A percentile compares a stretch with the other conserved stretches of the same genome.
Evolutionary conservation across 441 rosid species (phyloP).

Genomic region (Adansonia gregorii): DNA sequence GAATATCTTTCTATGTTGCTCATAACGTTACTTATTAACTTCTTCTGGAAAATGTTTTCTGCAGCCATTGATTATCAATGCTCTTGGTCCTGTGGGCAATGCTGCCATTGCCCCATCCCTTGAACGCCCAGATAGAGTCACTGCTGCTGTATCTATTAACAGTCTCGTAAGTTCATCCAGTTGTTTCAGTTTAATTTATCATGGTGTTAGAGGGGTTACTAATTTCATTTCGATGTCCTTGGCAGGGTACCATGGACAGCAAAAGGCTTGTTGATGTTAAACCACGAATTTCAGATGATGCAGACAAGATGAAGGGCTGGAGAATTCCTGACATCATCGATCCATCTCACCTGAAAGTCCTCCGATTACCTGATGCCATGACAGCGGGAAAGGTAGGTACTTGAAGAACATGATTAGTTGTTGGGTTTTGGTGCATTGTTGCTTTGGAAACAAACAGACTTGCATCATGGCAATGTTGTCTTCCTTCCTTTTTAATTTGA

Average conservation of each 20-base stretch:
- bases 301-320: conserved; percentile 51
- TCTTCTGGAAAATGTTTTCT: conserved; percentile 4
- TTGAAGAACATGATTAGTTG: conserved; percentile 11
- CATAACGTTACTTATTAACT: conserved; percentile 20
- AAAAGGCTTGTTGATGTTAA: conserved; percentile 56
- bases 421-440: not conserved
- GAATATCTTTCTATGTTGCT: not conserved
- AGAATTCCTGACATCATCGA: conserved; percentile 49
- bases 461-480: not conserved
- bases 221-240: conserved; percentile 26
- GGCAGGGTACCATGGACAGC: conserved; percentile 49
- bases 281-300: conserved; percentile 48
- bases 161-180: conserved; percentile 41
- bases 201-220: conserved; percentile 20
- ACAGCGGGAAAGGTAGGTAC: conserved; percentile 44
- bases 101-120: conserved; percentile 43
- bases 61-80: conserved; percentile 53
- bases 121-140: conserved; percentile 53
- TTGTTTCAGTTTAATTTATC: conserved; percentile 23
- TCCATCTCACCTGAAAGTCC: conserved; percentile 47
- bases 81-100: conserved; percentile 48
- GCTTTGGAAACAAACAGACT: not conserved
- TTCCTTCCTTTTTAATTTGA: conserved; percentile 1
- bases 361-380: conserved; percentile 47
- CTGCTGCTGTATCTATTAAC: conserved; percentile 45